Evolutionary conservation across 495 filamentous ascomycete genomes (phyloP).

Genomic region (Aspergillus mulundensis): DNA sequence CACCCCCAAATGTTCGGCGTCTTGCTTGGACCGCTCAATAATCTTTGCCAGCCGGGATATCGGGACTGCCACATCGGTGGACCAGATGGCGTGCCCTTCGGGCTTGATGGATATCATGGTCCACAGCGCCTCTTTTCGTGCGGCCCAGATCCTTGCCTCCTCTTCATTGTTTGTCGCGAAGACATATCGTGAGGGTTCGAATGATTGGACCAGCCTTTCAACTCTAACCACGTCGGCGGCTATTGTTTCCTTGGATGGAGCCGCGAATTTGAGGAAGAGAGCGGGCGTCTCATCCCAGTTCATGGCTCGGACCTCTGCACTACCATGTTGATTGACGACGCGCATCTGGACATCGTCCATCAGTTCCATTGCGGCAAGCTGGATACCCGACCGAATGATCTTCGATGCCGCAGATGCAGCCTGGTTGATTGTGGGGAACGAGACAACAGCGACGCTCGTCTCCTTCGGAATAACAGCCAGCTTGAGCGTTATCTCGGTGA

Average conservation of each 20-base stretch:
- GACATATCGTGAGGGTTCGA: background rate
- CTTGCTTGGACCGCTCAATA: conserved; percentile 69
- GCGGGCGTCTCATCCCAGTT: background rate
- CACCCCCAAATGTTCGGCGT: conserved; percentile 71
- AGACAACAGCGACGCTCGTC: background rate
- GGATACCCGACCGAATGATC: background rate
- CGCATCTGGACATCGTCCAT: background rate
- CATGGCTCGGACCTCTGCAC: background rate
- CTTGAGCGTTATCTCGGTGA: conserved; percentile 75
- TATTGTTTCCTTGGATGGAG: background rate
- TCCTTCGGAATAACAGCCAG: conserved; percentile 53
- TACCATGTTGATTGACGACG: background rate
- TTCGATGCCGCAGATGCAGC: background rate
- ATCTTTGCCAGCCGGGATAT: conserved; percentile 59
- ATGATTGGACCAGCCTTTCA: background rate
- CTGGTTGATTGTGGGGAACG: background rate
- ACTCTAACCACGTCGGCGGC: background rate
- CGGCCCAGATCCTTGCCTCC: background rate
- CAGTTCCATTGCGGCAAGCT: background rate
- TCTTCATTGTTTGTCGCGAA: background rate
- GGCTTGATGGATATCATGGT: conserved; percentile 16
- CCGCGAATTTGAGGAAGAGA: background rate
- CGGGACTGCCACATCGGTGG: conserved; percentile 79
- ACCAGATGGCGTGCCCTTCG: conserved; percentile 51
- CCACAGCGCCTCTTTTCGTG: background rate